phyloP scores from a whole-genome alignment of 306 rosid genomes.

The Rosa multiflora region DNA sequence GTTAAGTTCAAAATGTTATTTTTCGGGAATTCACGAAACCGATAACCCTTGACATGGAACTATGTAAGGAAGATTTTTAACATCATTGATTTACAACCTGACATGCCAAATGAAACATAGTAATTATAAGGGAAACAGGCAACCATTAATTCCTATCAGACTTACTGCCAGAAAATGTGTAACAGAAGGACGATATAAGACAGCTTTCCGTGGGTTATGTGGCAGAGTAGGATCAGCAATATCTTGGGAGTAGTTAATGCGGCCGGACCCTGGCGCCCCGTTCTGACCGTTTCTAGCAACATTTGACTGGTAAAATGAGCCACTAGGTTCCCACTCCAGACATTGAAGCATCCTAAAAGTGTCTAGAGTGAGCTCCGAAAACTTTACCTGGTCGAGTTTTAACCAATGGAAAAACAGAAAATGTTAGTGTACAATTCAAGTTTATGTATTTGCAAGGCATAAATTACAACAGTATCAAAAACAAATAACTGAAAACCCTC shows the following conservation, averaged over 20 bases:
- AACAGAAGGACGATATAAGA: slow-evolving; percentile 75
- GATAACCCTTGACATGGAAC: background rate
- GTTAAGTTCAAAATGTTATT: background rate
- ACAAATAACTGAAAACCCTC: background rate
- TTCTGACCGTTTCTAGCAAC: slow-evolving; percentile 58
- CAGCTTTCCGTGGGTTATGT: slow-evolving; percentile 82
- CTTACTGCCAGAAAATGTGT: slow-evolving; percentile 94
- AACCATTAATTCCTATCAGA: slow-evolving; percentile 18
- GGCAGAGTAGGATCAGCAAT: slow-evolving; percentile 91
- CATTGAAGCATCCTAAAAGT: slow-evolving; percentile 97
- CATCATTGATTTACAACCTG: no score
- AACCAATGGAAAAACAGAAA: slow-evolving; percentile 22
- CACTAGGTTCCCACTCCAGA: slow-evolving; percentile 98
- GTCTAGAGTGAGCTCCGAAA: slow-evolving; percentile 88
- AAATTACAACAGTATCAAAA: background rate
- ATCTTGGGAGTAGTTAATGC: slow-evolving; percentile 70
- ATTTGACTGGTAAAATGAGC: slow-evolving; percentile 71
- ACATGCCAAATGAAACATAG: background rate
- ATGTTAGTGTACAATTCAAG: slow-evolving; percentile 18
- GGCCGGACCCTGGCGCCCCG: slow-evolving; percentile 59
- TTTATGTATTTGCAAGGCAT: background rate
- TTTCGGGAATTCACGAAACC: background rate
- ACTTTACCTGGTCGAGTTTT: slow-evolving; percentile 65
- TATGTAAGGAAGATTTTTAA: no score
- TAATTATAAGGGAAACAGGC: background rate